These are phyloP conservation scores for Samsoniella hepiali DNA, from an alignment of 2,329 filamentous ascomycete genomes.

Conservation along the genomic window DNA sequence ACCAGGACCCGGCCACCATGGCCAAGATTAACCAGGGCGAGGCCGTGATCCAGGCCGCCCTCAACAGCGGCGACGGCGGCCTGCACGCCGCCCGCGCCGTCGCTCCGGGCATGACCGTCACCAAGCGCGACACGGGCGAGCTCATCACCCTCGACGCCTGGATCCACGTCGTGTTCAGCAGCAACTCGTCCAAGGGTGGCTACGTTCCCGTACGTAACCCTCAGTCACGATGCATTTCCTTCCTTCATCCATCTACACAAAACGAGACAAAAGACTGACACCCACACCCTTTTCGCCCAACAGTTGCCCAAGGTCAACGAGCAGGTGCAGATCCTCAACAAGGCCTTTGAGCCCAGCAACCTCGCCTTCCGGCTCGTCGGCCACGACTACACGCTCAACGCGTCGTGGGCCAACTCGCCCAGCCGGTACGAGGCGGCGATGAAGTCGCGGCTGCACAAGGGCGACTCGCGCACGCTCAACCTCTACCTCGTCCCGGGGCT, in stretches of 20 bases:
- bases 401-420: constrained; percentile 24
- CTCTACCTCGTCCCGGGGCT: constrained; percentile 40
- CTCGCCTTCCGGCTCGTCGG: constrained; percentile 29
- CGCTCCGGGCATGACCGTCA: background rate
- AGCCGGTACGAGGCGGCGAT: constrained; percentile 19
- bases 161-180: constrained; percentile 39
- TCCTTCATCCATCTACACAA: too few species aligned
- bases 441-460: constrained; percentile 31
- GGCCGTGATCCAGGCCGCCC: background rate
- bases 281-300: background rate
- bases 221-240: too few species aligned
- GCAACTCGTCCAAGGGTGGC: constrained; percentile 37
- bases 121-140: constrained; percentile 1
- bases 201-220: constrained; percentile 33
- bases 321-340: constrained; percentile 27
- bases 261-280: background rate
- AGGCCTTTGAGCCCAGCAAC: constrained; percentile 26
- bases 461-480: constrained; percentile 38
- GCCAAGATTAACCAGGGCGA: constrained; percentile 15
- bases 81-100: background rate
- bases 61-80: background rate
- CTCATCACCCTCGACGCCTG: constrained; percentile 33
- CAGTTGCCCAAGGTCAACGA: constrained; percentile 22
- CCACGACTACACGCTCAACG: constrained; percentile 31
- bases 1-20: background rate